Evolutionary conservation across 2,329 filamentous ascomycete species (phyloP).

Genomic region (Verticillium klebahnii): DNA sequence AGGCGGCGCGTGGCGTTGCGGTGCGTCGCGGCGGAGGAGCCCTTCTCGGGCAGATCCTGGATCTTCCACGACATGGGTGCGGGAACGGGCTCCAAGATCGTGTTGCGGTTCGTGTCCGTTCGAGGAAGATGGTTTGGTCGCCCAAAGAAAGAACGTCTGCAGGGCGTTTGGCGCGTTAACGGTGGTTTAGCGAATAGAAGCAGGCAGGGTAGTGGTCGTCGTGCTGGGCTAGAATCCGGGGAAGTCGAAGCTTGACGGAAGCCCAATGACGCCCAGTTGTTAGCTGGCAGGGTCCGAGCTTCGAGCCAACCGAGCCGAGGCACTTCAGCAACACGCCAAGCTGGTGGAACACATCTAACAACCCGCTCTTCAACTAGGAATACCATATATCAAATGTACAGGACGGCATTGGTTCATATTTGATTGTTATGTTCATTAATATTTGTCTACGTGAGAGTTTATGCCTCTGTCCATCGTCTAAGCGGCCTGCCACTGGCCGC

Average conservation of each 20-base stretch:
- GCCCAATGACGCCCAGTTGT: neutral
- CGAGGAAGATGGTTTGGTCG: neutral
- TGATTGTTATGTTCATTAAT: conserved; percentile 28
- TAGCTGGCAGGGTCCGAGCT: neutral
- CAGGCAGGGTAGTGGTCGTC: neutral
- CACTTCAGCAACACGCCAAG: neutral
- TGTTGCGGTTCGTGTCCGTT: neutral
- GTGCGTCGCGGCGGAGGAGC: conserved; percentile 11
- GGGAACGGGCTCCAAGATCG: neutral
- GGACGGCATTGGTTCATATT: conserved; percentile 5
- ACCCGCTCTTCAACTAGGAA: neutral
- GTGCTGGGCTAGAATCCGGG: neutral
- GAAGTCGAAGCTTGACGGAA: neutral
- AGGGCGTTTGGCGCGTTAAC: neutral
- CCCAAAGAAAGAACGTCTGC: neutral
- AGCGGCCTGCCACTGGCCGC: conserved; percentile 6
- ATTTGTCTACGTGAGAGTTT: conserved; percentile 28
- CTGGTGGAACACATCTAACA: neutral
- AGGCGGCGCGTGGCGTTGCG: conserved; percentile 47
- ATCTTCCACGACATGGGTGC: conserved; percentile 13
- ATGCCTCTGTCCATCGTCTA: conserved; percentile 13
- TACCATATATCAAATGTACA: neutral
- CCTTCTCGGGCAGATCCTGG: conserved; percentile 12
- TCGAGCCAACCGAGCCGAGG: neutral
- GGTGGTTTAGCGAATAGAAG: neutral